Base-by-base conservation (phyloP, 805 yeast species). In the Scheffersomyces coipomensis region DNA sequence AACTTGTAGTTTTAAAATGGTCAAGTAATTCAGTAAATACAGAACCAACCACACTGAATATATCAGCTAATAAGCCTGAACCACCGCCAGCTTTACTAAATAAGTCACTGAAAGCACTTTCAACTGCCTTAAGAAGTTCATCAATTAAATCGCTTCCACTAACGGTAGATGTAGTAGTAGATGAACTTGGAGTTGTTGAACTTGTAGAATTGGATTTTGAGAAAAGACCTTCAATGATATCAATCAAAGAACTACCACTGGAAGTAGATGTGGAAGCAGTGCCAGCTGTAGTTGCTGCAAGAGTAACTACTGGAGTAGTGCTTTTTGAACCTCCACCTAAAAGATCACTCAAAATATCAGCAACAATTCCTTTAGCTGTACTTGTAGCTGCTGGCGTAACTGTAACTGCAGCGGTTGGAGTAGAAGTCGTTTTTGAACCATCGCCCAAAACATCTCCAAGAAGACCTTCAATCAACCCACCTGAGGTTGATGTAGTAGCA, bases 391-490 rank as follows among this genome's bases (percentile, higher is more conserved):
- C 15, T 7, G 35, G 33, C 27, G 49, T 33, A 31, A 9, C 9
- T 21, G 40, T 17, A 18, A 44, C 21, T 11, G 43, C 13, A 29
- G 50, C 16, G 29, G 45, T 26, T 11, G 48, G 31, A n/a, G n/a
- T n/a, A n/a, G n/a, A n/a, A n/a, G n/a, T n/a, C 15, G 48, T n/a
- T n/a, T n/a, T n/a, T n/a, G n/a, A n/a, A n/a, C 36, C 39, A 16
- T 42, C 38, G 13, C 41, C 45, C 18, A 42, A 36, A 17, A 48
- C 25, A 21, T 35, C 47, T 11, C 49, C 49, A 12, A 51, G 37
- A 23, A 51, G 31, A 19, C 34, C 15, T n/a, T 16, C 39, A 16
- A 40, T 13, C 3, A 17, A 21, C 9, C 19, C 34, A 13, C 38
- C 41, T 13, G 38, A 26, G 27, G 33, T 16, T 10, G 34, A 32